A percentile compares a stretch with the other conserved stretches of the same genome.
These are phyloP conservation scores for Penicillium riverlandense DNA, from an alignment of 495 filamentous ascomycete species.

Conservation along the genomic window DNA sequence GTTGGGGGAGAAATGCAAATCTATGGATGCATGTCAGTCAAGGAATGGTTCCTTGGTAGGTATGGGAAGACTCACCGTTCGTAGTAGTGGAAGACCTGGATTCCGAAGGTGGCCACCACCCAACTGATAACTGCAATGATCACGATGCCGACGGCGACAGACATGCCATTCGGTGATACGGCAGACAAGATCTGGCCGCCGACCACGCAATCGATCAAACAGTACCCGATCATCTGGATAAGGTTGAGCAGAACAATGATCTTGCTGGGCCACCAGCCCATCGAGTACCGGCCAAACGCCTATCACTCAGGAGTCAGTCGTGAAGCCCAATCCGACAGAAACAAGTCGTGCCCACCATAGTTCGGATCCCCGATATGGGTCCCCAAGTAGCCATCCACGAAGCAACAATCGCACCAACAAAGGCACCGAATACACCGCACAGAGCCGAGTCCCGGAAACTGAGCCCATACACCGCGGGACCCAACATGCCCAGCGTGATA, in stretches of 20 bases:
- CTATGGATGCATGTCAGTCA: constrained; percentile 17
- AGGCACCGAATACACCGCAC: constrained; percentile 56
- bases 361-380: constrained; percentile 61
- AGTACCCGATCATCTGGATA: constrained; percentile 65
- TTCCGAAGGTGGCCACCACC: constrained; percentile 66
- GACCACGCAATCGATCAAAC: constrained; percentile 62
- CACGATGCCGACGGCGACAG: constrained; percentile 66
- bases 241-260: constrained; percentile 65
- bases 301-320: constrained; percentile 3
- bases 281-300: constrained; percentile 64
- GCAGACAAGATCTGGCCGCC: constrained; percentile 70
- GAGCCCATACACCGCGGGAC: constrained; percentile 59
- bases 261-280: constrained; percentile 78
- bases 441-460: constrained; percentile 60
- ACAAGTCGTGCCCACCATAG: constrained; percentile 42
- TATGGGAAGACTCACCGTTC: constrained; percentile 44
- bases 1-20: constrained; percentile 62
- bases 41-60: too few species aligned
- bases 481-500: constrained; percentile 67
- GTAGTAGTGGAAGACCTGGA: constrained; percentile 63
- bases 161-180: constrained; percentile 54
- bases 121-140: constrained; percentile 60
- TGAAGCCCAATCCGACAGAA: background rate
- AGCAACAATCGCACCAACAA: constrained; percentile 52
- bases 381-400: constrained; percentile 71